A percentile compares a stretch with the other conserved stretches of the same genome.
phyloP scores from a whole-genome alignment of 768 basidiomycete genomes.

The Mycena latifolia region DNA sequence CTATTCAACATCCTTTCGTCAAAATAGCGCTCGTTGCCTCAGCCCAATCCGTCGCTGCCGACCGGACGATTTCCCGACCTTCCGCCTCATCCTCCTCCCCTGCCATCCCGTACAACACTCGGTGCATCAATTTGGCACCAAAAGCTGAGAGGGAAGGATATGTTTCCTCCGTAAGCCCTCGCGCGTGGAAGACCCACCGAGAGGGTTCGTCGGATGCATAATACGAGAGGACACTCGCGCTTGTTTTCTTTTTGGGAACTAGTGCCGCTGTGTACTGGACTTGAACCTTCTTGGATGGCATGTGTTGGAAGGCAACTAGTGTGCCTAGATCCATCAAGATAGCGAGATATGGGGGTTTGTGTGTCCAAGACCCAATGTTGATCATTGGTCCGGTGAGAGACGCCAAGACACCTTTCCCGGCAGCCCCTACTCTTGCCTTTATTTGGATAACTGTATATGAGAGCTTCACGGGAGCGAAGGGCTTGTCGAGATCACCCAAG shows the following conservation, averaged over 20 bases:
- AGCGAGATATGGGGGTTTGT: not conserved
- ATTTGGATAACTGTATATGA: slow-evolving; percentile 4
- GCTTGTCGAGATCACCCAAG: not conserved
- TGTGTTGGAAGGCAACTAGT: not conserved
- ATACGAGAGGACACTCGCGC: not conserved
- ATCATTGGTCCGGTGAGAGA: slow-evolving; percentile 7
- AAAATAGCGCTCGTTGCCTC: too few relatives aligned
- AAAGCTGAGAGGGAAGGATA: not conserved
- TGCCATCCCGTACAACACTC: too few relatives aligned
- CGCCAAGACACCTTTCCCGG: not conserved
- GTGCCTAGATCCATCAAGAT: not conserved
- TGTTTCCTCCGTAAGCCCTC: not conserved
- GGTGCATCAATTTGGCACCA: not conserved
- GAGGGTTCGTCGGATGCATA: not conserved
- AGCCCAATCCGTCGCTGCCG: too few relatives aligned
- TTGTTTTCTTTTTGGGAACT: not conserved
- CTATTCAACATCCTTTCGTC: too few relatives aligned
- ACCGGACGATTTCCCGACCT: too few relatives aligned
- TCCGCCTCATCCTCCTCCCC: too few relatives aligned
- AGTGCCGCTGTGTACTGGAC: not conserved
- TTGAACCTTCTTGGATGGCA: too few relatives aligned
- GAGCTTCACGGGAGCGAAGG: not conserved
- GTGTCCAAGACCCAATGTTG: not conserved
- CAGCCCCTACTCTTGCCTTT: not conserved
- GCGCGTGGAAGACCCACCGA: slow-evolving; percentile 4